These are phyloP conservation scores for Thymus mandschuricus DNA, from an alignment of 257 asterid genomes.

Conservation along the genomic window DNA sequence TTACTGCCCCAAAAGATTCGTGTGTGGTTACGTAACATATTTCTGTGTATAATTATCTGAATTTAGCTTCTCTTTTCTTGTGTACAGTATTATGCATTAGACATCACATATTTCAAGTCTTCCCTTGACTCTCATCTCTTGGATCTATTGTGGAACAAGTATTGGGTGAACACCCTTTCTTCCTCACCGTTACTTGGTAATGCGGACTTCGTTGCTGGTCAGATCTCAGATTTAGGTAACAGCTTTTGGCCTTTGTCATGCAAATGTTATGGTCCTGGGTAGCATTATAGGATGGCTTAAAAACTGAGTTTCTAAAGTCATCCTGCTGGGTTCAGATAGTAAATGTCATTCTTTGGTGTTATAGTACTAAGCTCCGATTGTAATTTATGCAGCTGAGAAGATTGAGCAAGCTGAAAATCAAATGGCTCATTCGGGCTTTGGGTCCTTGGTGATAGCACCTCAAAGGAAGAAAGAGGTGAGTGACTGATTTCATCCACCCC, in stretches of 20 bases:
- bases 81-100: constrained; percentile 82
- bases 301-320: neutral
- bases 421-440: constrained; percentile 7
- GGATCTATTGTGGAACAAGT: constrained; percentile 96
- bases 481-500: neutral
- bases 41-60: neutral
- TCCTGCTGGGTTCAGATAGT: constrained; percentile 14
- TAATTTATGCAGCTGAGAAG: constrained; percentile 13
- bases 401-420: constrained; percentile 21
- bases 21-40: neutral
- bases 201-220: constrained; percentile 98
- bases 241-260: neutral
- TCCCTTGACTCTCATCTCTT: constrained; percentile 85
- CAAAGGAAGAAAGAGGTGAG: constrained; percentile 21
- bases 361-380: neutral
- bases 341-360: constrained; percentile 7
- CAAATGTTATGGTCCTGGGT: neutral
- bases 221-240: constrained; percentile 92
- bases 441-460: constrained; percentile 9
- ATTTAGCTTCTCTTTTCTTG: neutral
- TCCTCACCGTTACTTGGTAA: constrained; percentile 97
- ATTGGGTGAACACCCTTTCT: constrained; percentile 98
- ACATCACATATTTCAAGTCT: constrained; percentile 92
- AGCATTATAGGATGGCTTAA: neutral
- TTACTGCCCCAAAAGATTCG: constrained; percentile 24